phyloP scores from a whole-genome alignment of 75 land plant species.

The Ceratopteris richardii region DNA sequence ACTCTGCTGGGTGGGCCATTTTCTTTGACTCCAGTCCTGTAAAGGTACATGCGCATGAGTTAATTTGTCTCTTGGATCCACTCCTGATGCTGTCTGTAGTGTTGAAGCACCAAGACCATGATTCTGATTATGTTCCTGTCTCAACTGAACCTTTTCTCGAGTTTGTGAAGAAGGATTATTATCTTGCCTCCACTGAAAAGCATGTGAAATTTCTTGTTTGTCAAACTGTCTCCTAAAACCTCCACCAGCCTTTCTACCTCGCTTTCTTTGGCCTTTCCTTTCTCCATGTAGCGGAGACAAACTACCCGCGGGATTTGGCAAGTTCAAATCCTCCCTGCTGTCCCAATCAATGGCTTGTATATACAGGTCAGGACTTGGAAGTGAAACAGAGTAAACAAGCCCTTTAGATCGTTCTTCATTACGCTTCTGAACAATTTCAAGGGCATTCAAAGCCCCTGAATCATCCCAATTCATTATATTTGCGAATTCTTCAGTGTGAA shows the following conservation, averaged over 20 bases:
- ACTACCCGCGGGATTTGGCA: neutral
- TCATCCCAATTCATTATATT: conserved; percentile 54
- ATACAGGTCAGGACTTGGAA: conserved; percentile 44
- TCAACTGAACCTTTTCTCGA: too few species aligned
- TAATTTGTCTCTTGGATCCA: too few species aligned
- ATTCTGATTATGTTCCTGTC: too few species aligned
- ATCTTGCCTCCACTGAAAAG: too few species aligned
- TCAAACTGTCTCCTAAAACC: too few species aligned
- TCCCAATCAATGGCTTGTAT: conserved; percentile 47
- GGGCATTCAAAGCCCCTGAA: conserved; percentile 50
- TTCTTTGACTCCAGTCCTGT: too few species aligned
- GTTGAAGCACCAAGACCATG: too few species aligned
- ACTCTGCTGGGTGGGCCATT: too few species aligned
- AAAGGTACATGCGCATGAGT: too few species aligned
- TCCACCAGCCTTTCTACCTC: neutral
- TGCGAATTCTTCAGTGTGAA: conserved; percentile 6
- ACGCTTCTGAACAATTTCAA: conserved; percentile 39
- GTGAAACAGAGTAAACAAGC: conserved; percentile 23
- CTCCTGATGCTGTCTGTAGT: too few species aligned
- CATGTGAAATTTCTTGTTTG: too few species aligned
- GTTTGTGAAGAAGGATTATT: too few species aligned
- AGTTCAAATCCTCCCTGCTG: conserved; percentile 8
- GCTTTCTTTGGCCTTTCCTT: neutral
- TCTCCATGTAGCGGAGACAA: neutral
- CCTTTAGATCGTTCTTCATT: conserved; percentile 34